Conservation (phyloP, 768 basidiomycete genomes). For the Boletus insuetus region DNA sequence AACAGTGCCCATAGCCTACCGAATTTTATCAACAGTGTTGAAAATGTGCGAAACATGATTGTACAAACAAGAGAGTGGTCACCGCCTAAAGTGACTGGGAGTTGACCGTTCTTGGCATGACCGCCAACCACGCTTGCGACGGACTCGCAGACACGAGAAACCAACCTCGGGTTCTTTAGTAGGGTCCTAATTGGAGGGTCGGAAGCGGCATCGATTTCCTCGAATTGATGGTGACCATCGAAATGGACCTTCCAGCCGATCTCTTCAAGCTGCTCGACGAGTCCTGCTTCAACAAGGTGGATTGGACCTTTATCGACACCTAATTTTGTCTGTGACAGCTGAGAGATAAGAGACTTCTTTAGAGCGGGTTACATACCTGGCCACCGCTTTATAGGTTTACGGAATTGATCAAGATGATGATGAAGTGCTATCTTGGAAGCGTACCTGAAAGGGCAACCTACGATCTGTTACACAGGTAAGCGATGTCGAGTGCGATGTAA, state of each 20-base stretch:
- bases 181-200: conserved; percentile 79
- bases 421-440: conserved; percentile 20
- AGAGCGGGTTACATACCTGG: conserved; percentile 23
- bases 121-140: conserved; percentile 75
- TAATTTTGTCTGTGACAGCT: conserved; percentile 52
- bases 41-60: neutral
- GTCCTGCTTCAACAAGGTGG: conserved; percentile 82
- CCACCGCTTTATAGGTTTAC: conserved; percentile 26
- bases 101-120: conserved; percentile 72
- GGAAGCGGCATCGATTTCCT: conserved; percentile 55
- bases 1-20: conserved; percentile 88
- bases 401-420: conserved; percentile 4
- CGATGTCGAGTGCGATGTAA: neutral
- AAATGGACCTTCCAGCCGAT: conserved; percentile 91
- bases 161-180: conserved; percentile 87
- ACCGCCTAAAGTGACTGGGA: conserved; percentile 91
- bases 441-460: conserved; percentile 95
- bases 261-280: conserved; percentile 67
- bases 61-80: conserved; percentile 86
- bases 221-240: conserved; percentile 88
- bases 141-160: conserved; percentile 76
- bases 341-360: conserved; percentile 11
- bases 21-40: conserved; percentile 1
- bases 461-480: conserved; percentile 54
- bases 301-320: conserved; percentile 91